Base-by-base conservation (phyloP, 305 asterid species). In the Fraxinus floribunda region DNA sequence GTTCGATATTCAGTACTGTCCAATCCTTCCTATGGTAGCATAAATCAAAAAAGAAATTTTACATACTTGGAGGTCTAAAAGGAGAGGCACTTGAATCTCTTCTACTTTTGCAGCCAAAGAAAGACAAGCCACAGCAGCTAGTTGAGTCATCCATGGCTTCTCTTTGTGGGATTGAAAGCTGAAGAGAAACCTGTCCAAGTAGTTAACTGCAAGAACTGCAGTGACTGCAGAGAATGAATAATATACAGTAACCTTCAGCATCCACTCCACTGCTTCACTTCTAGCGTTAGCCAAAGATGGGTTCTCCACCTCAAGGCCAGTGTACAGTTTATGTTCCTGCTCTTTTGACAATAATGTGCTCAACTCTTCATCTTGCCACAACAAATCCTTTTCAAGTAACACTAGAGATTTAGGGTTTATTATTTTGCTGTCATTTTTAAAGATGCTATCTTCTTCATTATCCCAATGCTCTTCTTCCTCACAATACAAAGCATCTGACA, bases 101-200 rank as follows among this genome's bases (percentile, higher is more conserved):
- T 93, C 97, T 79, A 93, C 86, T 88, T 93, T 92, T 0, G 95
- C 94, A 88, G 97, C 97, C 71, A 93, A 84, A 78, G 97, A 93
- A 30, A 93, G 91, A 77, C 90, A 93, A 81, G 94, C 90, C 32
- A 93, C 97, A 70, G 97, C 93, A 82, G 93, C 90, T 32, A 94
- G 89, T 24, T 94, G 97, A 80, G 82, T 75, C 93, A 89, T 90
- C 98, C 98, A 93, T 85, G 97, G 92, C 86, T 91, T 93, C 88
- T 88, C 89, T n/a, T 41, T 75, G 15, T 84, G 82, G 24, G 83
- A 86, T 71, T 83, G 68, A 29, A 80, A 82, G 49, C 80, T 77
- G 78, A 20, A 78, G 20, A 90, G 85, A 83, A 93, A 92, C 36
- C 94, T 86, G 81, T 92, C 97, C 79, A 93, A 77, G 44, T 88